Conservation (phyloP, 331 rosid genomes). For the Quercus lobata region DNA sequence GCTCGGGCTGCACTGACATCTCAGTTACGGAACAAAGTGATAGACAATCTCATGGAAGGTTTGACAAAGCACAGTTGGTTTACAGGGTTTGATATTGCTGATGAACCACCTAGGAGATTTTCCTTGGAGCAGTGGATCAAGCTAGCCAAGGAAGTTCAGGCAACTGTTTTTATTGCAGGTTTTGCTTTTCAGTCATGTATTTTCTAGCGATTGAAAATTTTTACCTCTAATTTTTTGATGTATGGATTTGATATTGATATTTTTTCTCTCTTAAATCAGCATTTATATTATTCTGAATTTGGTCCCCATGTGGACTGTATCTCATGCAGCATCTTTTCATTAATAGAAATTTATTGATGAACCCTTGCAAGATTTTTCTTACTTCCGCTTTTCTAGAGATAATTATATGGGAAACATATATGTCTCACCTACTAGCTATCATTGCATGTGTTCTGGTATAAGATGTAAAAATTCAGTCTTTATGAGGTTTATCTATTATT, state of each 20-base stretch:
- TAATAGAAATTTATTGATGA: neutral
- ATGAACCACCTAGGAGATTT: constrained; percentile 53
- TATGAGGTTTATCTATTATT: constrained; percentile 19
- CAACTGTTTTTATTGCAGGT: constrained; percentile 92
- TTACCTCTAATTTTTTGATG: neutral
- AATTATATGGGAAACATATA: neutral
- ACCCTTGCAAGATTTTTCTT: constrained; percentile 7
- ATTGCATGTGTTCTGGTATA: neutral
- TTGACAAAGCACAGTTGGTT: constrained; percentile 71
- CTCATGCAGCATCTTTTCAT: constrained; percentile 1
- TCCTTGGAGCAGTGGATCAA: constrained; percentile 76
- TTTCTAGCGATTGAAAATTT: constrained; percentile 14
- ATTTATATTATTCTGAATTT: neutral
- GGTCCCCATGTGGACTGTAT: neutral
- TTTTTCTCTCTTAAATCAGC: neutral
- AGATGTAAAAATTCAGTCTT: neutral
- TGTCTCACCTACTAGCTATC: neutral
- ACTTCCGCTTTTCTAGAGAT: neutral
- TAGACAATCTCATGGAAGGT: constrained; percentile 71
- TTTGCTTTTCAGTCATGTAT: constrained; percentile 3
- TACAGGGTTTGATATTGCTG: constrained; percentile 71
- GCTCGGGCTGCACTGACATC: constrained; percentile 73
- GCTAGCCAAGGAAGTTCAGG: constrained; percentile 73
- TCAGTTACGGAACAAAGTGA: constrained; percentile 57
- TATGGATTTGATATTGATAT: neutral